Base-by-base conservation (phyloP, 192 early-diverging fungal genomes). In the Paraglomus occultum region DNA sequence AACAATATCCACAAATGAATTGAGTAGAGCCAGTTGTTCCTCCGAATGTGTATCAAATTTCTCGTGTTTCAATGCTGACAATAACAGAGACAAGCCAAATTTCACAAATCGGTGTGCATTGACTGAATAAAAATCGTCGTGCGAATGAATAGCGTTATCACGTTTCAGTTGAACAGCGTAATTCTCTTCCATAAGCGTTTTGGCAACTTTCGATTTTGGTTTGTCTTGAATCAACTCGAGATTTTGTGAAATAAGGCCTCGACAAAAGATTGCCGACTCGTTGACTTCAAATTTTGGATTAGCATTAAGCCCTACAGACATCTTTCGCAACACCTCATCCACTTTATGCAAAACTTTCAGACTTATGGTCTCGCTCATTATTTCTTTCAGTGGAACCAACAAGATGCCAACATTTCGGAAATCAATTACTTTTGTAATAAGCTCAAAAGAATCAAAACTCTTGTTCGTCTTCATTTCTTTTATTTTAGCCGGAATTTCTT, bases 81-180 rank as follows among this genome's bases (percentile, higher is more conserved):
- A 80, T 60, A 99, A 82, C 10, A 98, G 79, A n/a, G 84, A 83
- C 18, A 99, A 74, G 0, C 96, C 96, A 85, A 99, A 99, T 58
- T 91, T 85, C 51, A 97, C 90, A 79, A 99, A 98, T 8, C 90
- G 79, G 68, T 96, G 88, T 6, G 91, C 91, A 62, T 99, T 98
- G 6, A 85, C 85, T 39, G 87, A 83, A 74, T 92, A 91, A 63
- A 91, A 90, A 61, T 92, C 91, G n/a, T 86, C 75, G 50, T 89
- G 76, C 9, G 70, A 5, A 20, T 69, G 70, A 47, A 83, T 83
- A 7, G 72, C 44, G 5, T 81, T 76, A 39, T 88, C 83, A 17
- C 91, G 83, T 64, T 87, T 87, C 15, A 89, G 80, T 53, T 92
- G 82, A 18, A 97, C 94, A 0, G 84, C 88, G 48, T 81, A 90